Evolutionary conservation across 106 monocot genomes (phyloP).

Genomic region (Phalaenopsis aphrodite): DNA sequence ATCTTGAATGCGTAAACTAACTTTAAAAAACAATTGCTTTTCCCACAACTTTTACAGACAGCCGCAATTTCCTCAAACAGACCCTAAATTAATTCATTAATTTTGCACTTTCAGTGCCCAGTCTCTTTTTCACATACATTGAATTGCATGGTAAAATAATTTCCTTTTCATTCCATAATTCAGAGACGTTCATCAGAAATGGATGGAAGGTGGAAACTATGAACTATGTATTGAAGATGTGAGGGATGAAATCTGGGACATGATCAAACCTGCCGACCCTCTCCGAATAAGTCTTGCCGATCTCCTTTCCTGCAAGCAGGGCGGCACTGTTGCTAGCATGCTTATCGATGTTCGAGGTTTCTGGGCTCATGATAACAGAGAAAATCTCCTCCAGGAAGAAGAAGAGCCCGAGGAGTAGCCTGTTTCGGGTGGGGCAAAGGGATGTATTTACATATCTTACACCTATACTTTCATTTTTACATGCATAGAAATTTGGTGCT

Average conservation of each 20-base stretch:
- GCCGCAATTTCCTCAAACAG: no score
- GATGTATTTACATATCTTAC: no score
- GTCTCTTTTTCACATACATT: neutral
- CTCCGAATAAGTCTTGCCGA: slow-evolving; percentile 73
- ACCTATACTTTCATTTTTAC: no score
- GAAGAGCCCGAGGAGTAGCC: slow-evolving; percentile 86
- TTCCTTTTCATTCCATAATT: neutral
- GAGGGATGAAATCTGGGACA: slow-evolving; percentile 99
- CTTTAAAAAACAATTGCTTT: no score
- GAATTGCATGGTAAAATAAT: neutral
- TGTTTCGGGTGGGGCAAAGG: neutral
- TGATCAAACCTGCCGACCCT: slow-evolving; percentile 84
- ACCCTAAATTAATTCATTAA: neutral
- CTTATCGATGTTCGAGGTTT: slow-evolving; percentile 95
- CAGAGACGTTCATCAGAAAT: slow-evolving; percentile 98
- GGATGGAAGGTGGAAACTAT: slow-evolving; percentile 96
- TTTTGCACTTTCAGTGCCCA: neutral
- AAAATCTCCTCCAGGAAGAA: slow-evolving; percentile 97
- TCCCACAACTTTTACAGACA: no score
- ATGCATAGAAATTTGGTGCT: no score
- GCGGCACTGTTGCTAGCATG: slow-evolving; percentile 98
- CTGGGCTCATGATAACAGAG: slow-evolving; percentile 98
- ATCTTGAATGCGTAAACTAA: no score
- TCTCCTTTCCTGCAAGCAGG: slow-evolving; percentile 89
- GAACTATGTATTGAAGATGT: slow-evolving; percentile 97